phyloP scores from a whole-genome alignment of 140 eudicot genomes.

The Anethum foeniculum region DNA sequence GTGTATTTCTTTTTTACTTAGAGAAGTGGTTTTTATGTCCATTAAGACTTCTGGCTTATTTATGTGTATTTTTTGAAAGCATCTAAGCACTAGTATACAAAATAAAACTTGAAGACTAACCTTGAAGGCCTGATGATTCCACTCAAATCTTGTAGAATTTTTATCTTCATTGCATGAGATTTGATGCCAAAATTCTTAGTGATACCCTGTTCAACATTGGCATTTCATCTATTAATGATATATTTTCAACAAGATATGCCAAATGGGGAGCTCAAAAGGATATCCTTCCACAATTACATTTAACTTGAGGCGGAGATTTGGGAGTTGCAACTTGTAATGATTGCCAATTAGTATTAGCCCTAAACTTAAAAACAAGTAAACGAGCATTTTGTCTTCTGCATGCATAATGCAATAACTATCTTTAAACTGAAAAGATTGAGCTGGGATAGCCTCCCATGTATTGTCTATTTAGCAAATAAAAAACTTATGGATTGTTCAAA shows the following conservation, averaged over 20 bases:
- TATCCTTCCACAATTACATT: background rate
- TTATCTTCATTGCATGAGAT: background rate
- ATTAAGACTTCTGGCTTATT: background rate
- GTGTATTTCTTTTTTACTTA: background rate
- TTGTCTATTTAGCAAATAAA: background rate
- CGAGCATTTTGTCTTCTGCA: background rate
- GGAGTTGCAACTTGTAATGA: background rate
- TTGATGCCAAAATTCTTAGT: background rate
- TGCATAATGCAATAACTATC: background rate
- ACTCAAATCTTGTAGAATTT: background rate
- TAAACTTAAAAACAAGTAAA: background rate
- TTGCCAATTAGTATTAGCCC: background rate
- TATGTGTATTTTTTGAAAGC: background rate
- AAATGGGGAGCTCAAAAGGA: background rate
- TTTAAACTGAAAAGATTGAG: background rate
- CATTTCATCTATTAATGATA: background rate
- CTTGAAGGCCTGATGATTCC: constrained; percentile 16
- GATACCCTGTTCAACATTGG: background rate
- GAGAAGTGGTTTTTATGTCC: background rate
- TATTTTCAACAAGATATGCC: background rate
- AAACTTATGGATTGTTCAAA: background rate
- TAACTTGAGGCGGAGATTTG: background rate
- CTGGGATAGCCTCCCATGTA: background rate
- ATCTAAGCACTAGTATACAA: background rate
- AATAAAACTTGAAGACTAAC: background rate